Base-by-base conservation (phyloP, 768 basidiomycete species). In the Galerina marginata region DNA sequence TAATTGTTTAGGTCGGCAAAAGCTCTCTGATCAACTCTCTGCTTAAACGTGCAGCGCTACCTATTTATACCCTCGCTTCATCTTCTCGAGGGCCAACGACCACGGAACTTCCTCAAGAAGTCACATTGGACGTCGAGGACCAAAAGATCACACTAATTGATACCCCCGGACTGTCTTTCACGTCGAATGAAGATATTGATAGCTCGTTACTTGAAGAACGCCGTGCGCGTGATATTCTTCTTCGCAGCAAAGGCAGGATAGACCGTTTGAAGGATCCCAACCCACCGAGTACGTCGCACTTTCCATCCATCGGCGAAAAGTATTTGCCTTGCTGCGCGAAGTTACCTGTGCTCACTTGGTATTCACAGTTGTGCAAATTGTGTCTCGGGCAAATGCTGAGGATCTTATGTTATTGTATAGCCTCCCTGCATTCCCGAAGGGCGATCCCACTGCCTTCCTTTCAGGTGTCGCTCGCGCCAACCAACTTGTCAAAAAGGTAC, bases 331-430 rank as follows among this genome's bases (percentile, higher is more conserved):
- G 25, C 42, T 46, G 39, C n/a, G 36, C 62, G 9, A 37, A 44
- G 57, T 45, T 59, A 65, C 15, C 33, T 46, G 45, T 45, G 40
- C 42, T 49, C n/a, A 47, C 69, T 33, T 67, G 59, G 49, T 53
- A 62, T 37, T 54, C 44, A 20, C 62, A 92, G 93, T 91, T 56
- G 73, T 81, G 15, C 82, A 90, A 63, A 84, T 97, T 60, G 80
- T 95, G 23, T 72, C 83, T 39, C 84, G 86, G 26, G 86, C 91
- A 2, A 85, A 84, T 65, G 75, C 83, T 36, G 89, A 95, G 69
- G 95, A 96, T 72, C 80, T 97, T 43, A 95, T 96, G 91, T 75
- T 96, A n/a, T 77, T 88, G 50, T 96, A 96, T 77, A 87, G 83
- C 65, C 79, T 95, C 12, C 92, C 95, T 3, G 92, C 89, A 7